A percentile compares a stretch with the other conserved stretches of the same genome.
phyloP scores from a whole-genome alignment of 2,329 filamentous ascomycete genomes.

The Diplodia corticola region DNA sequence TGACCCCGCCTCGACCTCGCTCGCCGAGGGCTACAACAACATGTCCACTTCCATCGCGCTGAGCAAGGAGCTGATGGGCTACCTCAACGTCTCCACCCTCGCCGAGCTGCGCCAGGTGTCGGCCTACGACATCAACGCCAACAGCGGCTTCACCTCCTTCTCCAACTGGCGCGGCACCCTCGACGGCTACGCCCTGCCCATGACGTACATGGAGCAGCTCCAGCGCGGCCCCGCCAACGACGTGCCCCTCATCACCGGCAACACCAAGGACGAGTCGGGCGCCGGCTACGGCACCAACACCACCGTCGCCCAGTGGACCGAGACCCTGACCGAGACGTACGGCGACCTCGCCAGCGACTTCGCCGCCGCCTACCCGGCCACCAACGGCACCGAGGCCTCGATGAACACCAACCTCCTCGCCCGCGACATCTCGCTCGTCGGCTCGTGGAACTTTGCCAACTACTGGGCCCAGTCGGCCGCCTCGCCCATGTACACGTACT shows the following conservation, averaged over 20 bases:
- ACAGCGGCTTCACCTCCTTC: conserved; percentile 1
- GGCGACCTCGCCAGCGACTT: conserved; percentile 24
- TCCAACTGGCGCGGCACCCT: conserved; percentile 7
- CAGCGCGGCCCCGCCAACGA: conserved; percentile 30
- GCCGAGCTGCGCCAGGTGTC: conserved; percentile 10
- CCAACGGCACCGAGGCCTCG: conserved; percentile 26
- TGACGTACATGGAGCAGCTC: conserved; percentile 32
- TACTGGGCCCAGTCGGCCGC: conserved; percentile 27
- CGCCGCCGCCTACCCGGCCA: conserved; percentile 27
- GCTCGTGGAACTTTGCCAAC: conserved; percentile 29
- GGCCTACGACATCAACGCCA: not conserved
- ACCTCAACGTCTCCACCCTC: conserved; percentile 17
- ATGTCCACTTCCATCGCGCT: conserved; percentile 16
- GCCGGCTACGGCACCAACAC: conserved; percentile 28
- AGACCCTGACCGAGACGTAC: conserved; percentile 25
- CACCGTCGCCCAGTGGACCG: conserved; percentile 28
- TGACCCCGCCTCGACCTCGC: conserved; percentile 26
- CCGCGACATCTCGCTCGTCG: conserved; percentile 32
- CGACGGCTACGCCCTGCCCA: conserved; percentile 29
- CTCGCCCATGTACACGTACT: conserved; percentile 38
- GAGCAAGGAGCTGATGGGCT: not conserved
- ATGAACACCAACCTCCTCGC: conserved; percentile 29
- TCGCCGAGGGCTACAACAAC: conserved; percentile 4
- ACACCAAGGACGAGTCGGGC: conserved; percentile 35
- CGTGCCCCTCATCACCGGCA: conserved; percentile 35